Conservation (phyloP, 1,284 basidiomycete species). For the Trichosporon sp. region DNA sequence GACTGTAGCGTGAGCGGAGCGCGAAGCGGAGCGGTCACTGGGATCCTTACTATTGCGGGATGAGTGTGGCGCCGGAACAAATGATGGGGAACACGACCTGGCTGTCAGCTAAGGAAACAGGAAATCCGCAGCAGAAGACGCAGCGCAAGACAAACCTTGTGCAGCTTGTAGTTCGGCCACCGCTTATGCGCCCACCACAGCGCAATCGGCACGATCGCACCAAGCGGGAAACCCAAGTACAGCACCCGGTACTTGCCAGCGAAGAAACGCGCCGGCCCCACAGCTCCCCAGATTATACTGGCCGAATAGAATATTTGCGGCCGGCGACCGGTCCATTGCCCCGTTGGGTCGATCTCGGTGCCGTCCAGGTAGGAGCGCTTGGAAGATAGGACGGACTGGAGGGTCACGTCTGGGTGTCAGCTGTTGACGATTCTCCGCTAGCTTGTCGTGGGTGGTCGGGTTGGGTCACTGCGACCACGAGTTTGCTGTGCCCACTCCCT, state of each 20-base stretch:
- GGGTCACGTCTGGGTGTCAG: slow-evolving; percentile 51
- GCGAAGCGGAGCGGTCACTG: not conserved
- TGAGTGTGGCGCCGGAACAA: slow-evolving; percentile 56
- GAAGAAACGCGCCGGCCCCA: slow-evolving; percentile 59
- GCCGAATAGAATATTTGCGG: slow-evolving; percentile 57
- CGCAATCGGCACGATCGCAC: slow-evolving; percentile 55
- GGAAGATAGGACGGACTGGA: slow-evolving; percentile 54
- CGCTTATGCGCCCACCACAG: slow-evolving; percentile 57
- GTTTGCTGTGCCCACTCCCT: not conserved
- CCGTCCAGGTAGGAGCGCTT: slow-evolving; percentile 55
- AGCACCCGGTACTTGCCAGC: slow-evolving; percentile 57
- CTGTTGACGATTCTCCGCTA: not conserved
- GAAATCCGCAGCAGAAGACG: too few species aligned
- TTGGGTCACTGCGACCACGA: too few species aligned
- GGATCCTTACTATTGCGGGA: slow-evolving; percentile 55
- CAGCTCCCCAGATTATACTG: slow-evolving; percentile 57
- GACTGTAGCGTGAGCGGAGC: slow-evolving; percentile 42
- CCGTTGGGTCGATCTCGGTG: slow-evolving; percentile 57
- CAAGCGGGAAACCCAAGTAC: slow-evolving; percentile 58
- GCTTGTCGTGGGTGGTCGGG: too few species aligned
- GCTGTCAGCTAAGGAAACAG: not conserved
- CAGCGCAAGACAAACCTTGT: slow-evolving; percentile 41
- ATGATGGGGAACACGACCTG: slow-evolving; percentile 60
- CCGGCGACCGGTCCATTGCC: slow-evolving; percentile 56
- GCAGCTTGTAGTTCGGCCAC: slow-evolving; percentile 50